These are phyloP conservation scores for Candida ipomoeae DNA, from an alignment of 805 yeast genomes.

Conservation along the genomic window DNA sequence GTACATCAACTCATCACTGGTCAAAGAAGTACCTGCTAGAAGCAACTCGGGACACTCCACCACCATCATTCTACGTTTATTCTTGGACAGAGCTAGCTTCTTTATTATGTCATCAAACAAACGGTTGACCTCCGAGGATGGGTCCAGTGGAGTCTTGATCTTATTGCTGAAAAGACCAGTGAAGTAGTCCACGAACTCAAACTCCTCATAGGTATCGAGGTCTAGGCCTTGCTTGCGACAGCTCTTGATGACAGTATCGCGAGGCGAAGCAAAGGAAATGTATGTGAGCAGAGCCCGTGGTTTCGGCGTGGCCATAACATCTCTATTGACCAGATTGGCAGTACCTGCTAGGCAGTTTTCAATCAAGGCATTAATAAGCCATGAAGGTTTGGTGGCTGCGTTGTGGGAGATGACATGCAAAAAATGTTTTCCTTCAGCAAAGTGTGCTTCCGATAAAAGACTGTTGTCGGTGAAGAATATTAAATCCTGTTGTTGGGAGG, in stretches of 20 bases:
- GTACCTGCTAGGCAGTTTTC: conserved; percentile 51
- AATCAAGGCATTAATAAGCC: conserved; percentile 55
- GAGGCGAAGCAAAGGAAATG: conserved; percentile 32
- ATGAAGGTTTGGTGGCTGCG: conserved; percentile 56
- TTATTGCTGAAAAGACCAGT: conserved; percentile 40
- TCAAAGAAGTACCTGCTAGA: conserved; percentile 37
- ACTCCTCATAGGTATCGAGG: conserved; percentile 20
- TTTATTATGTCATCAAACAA: conserved; percentile 19
- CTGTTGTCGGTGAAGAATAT: conserved; percentile 48
- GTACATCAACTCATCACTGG: conserved; percentile 32
- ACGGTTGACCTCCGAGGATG: conserved; percentile 12
- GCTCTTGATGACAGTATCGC: conserved; percentile 30
- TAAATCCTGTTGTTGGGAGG: conserved; percentile 56
- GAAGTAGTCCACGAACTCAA: conserved; percentile 44
- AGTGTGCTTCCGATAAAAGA: conserved; percentile 30
- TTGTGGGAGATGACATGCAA: conserved; percentile 30
- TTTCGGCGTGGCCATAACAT: conserved; percentile 13
- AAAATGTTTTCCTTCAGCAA: conserved; percentile 13
- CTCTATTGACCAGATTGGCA: conserved; percentile 36
- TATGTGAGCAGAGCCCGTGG: conserved; percentile 29
- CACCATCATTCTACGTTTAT: conserved; percentile 26
- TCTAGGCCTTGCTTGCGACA: conserved; percentile 40
- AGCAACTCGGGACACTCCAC: conserved; percentile 48
- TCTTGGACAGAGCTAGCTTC: conserved; percentile 6
- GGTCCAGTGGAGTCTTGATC: conserved; percentile 21